Conservation (phyloP, 768 basidiomycete species). For the Lentinula guzmanii region DNA sequence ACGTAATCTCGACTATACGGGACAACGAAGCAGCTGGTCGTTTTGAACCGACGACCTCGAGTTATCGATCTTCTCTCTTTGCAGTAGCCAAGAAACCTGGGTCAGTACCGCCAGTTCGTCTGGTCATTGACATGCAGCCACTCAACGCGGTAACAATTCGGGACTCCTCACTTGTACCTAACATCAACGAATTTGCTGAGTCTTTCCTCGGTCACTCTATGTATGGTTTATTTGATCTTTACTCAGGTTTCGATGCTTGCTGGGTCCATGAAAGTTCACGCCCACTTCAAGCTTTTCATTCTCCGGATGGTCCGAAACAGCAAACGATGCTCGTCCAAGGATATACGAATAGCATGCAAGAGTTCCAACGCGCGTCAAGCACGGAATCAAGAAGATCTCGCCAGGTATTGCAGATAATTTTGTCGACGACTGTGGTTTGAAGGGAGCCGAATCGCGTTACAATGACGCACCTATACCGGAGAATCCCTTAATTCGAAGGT, state of each 20-base stretch:
- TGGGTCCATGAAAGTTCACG: background rate
- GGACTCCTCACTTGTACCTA: background rate
- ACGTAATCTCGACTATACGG: background rate
- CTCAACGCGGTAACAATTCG: background rate
- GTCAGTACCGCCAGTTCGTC: background rate
- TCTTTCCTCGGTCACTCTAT: background rate
- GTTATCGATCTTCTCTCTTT: conserved; percentile 1
- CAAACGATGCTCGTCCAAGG: conserved; percentile 10
- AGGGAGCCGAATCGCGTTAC: conserved; percentile 17
- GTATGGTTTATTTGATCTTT: conserved; percentile 1
- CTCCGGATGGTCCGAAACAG: background rate
- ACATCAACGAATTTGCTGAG: conserved; percentile 3
- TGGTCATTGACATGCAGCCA: background rate
- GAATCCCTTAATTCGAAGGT: conserved; percentile 19
- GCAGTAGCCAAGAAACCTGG: background rate
- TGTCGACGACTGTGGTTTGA: conserved; percentile 21
- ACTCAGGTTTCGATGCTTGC: conserved; percentile 1
- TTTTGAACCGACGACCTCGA: background rate
- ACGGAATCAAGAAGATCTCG: background rate
- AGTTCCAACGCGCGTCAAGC: background rate
- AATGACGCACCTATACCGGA: conserved; percentile 14
- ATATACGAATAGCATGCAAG: conserved; percentile 6
- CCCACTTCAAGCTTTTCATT: background rate
- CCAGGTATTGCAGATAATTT: background rate
- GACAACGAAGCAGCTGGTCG: background rate